Evolutionary conservation across 169 alveolate species (phyloP), one percentile per base, ranked within the genome.

Genomic region (Besnoitia besnoiti): DNA sequence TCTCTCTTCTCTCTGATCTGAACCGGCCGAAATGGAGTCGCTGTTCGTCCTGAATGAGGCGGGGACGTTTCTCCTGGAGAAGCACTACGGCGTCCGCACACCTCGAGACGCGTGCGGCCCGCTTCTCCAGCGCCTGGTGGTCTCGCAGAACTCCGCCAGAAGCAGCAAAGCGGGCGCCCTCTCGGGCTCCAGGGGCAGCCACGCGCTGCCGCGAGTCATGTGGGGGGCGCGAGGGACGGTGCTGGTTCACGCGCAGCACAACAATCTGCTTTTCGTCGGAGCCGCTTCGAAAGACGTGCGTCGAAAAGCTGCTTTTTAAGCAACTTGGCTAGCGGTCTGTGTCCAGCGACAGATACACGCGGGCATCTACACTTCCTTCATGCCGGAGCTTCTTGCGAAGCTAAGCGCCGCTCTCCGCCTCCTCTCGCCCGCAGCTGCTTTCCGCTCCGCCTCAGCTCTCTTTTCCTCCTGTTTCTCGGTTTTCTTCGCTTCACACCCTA

Each of bases 21-120:
- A n/a, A n/a, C n/a, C n/a, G n/a, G n/a, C n/a, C 7, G 40, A 27
- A 21, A 77, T 77, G 87, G 87, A 77, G 21, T 40, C 59, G 16
- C 59, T 77, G 1, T 77, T 77, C 37, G 59, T 77, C 16, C 47
- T 77, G 87, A 77, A 77, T 35, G 40, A 42, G 37, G 40, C 59
- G 44, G 87, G 87, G 24, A 77, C 87, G 55, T 77, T 77, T 35
- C 87, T 77, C 30, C 59, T 77, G 39, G 87, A 77, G 87, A 77
- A 77, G 59, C 87, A 77, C 87, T 77, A 40, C 87, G 87, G 87
- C 14, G 61, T 77, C 7, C 87, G 87, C 14, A 37, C 87, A 42
- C 87, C 55, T 37, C 87, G 87, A 21, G 87, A 77, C 40, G 87
- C 55, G 37, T 77, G 87, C 59, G 87, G 42, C 2, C 87, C 87